Evolutionary conservation across 768 basidiomycete species (phyloP).

Genomic region (Lactifluus subvellereus): DNA sequence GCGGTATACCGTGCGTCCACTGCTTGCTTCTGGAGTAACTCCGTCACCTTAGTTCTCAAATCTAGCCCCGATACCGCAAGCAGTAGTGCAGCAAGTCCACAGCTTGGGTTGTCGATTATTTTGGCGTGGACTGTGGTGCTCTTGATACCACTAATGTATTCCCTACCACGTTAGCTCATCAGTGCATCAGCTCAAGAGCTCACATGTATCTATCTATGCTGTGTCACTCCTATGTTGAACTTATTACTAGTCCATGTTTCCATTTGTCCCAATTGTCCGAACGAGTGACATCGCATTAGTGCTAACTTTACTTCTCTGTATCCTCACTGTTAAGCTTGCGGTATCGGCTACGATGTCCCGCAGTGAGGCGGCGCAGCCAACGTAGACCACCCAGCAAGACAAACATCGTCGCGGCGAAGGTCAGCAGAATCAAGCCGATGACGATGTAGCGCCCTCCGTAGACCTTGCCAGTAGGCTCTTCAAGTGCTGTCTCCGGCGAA

Average conservation of each 20-base stretch:
- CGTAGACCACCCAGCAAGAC: constrained; percentile 20
- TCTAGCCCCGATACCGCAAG: constrained; percentile 32
- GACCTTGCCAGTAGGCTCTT: constrained; percentile 13
- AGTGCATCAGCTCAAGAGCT: neutral
- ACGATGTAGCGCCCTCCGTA: constrained; percentile 29
- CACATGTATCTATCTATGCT: neutral
- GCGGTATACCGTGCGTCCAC: constrained; percentile 53
- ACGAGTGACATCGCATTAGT: neutral
- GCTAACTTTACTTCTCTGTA: constrained; percentile 10
- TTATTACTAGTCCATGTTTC: neutral
- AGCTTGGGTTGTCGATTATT: neutral
- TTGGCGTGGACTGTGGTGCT: neutral
- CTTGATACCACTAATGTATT: neutral
- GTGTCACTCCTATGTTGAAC: neutral
- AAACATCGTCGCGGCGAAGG: constrained; percentile 12
- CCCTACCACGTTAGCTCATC: neutral
- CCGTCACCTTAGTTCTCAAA: constrained; percentile 4
- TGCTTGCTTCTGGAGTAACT: neutral
- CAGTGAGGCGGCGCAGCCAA: constrained; percentile 12
- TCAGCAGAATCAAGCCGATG: constrained; percentile 31
- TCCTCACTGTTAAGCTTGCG: constrained; percentile 15
- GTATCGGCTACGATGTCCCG: constrained; percentile 17
- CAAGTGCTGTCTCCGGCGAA: constrained; percentile 13
- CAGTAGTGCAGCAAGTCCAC: constrained; percentile 6
- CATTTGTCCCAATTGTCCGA: neutral